phyloP scores from a whole-genome alignment of 768 basidiomycete species.

The Sporobolomyces phaffii region DNA sequence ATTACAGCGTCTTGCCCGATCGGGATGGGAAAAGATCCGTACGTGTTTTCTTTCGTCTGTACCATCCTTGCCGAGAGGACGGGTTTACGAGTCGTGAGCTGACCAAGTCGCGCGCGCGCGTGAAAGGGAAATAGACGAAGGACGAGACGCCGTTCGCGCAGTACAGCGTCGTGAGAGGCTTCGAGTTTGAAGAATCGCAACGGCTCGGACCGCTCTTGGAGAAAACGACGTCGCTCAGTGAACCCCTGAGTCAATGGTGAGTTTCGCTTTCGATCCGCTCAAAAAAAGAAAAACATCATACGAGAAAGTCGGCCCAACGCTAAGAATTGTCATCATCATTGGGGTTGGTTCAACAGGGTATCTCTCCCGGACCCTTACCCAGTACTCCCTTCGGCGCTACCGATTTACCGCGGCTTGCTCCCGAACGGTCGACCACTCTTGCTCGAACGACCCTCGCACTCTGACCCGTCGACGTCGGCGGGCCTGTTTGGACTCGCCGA shows the following conservation, averaged over 20 bases:
- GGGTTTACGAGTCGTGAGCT: no score
- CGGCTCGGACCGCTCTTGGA: conserved; percentile 28
- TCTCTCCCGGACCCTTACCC: conserved; percentile 26
- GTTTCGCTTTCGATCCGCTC: neutral
- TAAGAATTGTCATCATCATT: no score
- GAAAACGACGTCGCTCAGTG: neutral
- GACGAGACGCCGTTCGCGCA: conserved; percentile 18
- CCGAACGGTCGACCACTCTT: conserved; percentile 25
- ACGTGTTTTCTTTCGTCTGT: neutral
- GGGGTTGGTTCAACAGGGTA: no score
- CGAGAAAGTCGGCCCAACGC: no score
- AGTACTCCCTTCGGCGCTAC: neutral
- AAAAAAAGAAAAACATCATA: no score
- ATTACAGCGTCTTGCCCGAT: neutral
- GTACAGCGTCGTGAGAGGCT: conserved; percentile 23
- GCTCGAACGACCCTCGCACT: conserved; percentile 1
- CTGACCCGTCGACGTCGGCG: conserved; percentile 3
- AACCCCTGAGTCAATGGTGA: conserved; percentile 29
- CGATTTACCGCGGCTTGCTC: conserved; percentile 30
- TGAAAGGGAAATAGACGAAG: no score
- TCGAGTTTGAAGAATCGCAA: conserved; percentile 27
- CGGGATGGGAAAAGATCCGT: neutral
- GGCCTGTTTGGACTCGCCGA: conserved; percentile 29
- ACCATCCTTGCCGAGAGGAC: neutral
- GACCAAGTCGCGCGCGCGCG: no score